Evolutionary conservation across 108 stramenopile species (phyloP), one percentile per base, ranked within the genome.

Genomic region (Fragilaria crotonensis): DNA sequence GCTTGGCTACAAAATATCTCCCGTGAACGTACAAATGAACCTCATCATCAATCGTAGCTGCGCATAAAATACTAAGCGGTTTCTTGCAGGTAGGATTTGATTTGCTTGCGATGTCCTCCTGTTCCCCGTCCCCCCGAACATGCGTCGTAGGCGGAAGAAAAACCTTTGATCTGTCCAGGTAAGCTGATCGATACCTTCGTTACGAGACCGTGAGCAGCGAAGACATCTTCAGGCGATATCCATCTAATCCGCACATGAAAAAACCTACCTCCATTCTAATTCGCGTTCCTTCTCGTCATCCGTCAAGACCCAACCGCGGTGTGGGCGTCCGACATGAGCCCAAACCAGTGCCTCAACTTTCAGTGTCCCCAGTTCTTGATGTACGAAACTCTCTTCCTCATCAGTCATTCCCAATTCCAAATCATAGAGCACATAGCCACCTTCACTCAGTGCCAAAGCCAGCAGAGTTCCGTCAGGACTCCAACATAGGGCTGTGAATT

Each of bases 391-490:
- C 26, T 45, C 22, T 20, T 4, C 33, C 50, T 27, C 57, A 23
- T 67, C 67, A 7, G 54, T 62, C 61, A 77, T 45, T 21, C 45
- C 57, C 55, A 41, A 41, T 14, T 87, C 89, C n/a, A 85, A 76
- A 44, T 70, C 58, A 47, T 78, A 81, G 17, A 83, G 62, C 0
- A 68, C 54, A 1, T 83, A 60, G 0, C 51, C 73, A 33, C 76
- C 71, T 47, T 79, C 64, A 11, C 52, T 30, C 5, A 62, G 45
- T 21, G 75, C 75, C 27, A 93, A 57, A 25, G 85, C 91, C 25
- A 93, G 46, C 31, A 54, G 60, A 31, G 78, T 60, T 21, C 91
- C 91, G 70, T 85, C 85, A 11, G 91, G 85, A 49, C 85, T 82
- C 87, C 87, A 93, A 32, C 52, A 76, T 45, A 22, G 5, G 14